Evolutionary conservation across 352 stramenopile genomes (phyloP).

Genomic region (Saprolegnia diclina): DNA sequence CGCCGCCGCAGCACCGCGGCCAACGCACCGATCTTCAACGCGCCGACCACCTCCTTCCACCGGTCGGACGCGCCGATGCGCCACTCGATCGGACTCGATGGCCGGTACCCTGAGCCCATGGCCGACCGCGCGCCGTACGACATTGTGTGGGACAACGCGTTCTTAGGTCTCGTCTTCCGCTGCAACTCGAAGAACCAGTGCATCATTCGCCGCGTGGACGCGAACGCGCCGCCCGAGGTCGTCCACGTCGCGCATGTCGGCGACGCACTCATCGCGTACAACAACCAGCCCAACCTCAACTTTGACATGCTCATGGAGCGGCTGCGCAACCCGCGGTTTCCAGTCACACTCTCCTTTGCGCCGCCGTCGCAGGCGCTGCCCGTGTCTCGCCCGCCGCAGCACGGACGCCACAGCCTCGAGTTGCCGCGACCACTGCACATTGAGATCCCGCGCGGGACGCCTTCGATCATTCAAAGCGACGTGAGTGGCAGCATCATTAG

Average conservation of each 20-base stretch:
- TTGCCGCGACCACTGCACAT: neutral
- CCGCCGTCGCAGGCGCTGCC: neutral
- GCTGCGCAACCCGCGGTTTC: slow-evolving; percentile 1
- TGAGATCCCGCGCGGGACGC: neutral
- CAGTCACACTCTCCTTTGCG: slow-evolving; percentile 11
- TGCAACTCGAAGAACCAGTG: slow-evolving; percentile 26
- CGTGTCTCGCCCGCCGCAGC: neutral
- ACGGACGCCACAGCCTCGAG: neutral
- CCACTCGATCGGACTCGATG: neutral
- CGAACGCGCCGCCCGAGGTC: slow-evolving; percentile 10
- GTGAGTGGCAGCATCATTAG: slow-evolving; percentile 10
- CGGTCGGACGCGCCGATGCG: neutral
- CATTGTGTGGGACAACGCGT: slow-evolving; percentile 19
- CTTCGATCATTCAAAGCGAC: slow-evolving; percentile 6
- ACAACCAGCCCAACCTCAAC: slow-evolving; percentile 15
- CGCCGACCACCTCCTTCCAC: neutral
- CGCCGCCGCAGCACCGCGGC: slow-evolving; percentile 1
- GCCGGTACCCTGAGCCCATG: neutral
- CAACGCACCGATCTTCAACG: neutral
- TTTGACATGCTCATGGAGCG: slow-evolving; percentile 21
- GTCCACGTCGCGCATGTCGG: slow-evolving; percentile 10
- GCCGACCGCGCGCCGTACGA: slow-evolving; percentile 11
- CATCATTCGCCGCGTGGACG: slow-evolving; percentile 20
- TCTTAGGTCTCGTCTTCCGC: slow-evolving; percentile 22
- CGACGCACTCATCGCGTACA: slow-evolving; percentile 19